These are phyloP conservation scores for Sorghum bicolor DNA, from an alignment of 176 grass and related monocot species.

Conservation along the genomic window Sorghum_bicolor_NCBIv3 NC_012870.2:3311001-3311500, in stretches of 20 bases:
- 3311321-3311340: too few species aligned
- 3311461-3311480: too few species aligned
- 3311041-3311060: constrained; percentile 53
- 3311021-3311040: constrained; percentile 55
- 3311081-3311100: constrained; percentile 8
- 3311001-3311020: constrained; percentile 47
- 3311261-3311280: not conserved
- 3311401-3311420: too few species aligned
- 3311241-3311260: constrained; percentile 10
- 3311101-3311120: not conserved
- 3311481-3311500: too few species aligned
- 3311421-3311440: too few species aligned
- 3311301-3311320: too few species aligned
- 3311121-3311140: constrained; percentile 7
- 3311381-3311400: too few species aligned
- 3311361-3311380: too few species aligned
- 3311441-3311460: too few species aligned
- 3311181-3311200: not conserved
- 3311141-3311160: constrained; percentile 8
- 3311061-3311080: constrained; percentile 54
- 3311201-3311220: constrained; percentile 9
- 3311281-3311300: too few species aligned
- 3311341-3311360: too few species aligned
- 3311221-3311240: constrained; percentile 6
- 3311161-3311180: constrained; percentile 26